Conservation (phyloP, 768 basidiomycete genomes). For the Termitomyces titanicus region DNA sequence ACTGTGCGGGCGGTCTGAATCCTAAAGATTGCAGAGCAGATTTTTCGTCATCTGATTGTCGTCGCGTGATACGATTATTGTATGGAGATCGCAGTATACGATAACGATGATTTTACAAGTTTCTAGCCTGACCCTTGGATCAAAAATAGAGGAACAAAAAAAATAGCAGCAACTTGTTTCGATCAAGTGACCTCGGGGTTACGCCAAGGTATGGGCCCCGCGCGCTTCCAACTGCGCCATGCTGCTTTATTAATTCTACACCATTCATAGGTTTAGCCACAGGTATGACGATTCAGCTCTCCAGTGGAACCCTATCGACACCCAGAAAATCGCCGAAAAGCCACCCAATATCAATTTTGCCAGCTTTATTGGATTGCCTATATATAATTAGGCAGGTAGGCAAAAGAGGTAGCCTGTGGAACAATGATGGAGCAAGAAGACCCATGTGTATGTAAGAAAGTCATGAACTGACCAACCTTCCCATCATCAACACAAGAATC, state of each 20-base stretch:
- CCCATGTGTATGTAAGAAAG: conserved; percentile 15
- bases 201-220: conserved; percentile 20
- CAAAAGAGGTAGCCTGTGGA: neutral
- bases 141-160: neutral
- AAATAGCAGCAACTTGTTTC: conserved; percentile 19
- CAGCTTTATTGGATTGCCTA: neutral
- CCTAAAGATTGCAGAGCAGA: no score
- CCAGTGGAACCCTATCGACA: no score
- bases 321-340: no score
- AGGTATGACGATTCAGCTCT: neutral
- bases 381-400: neutral
- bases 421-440: conserved; percentile 3
- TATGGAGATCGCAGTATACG: no score
- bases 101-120: no score
- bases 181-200: conserved; percentile 20
- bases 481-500: conserved; percentile 17
- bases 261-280: no score
- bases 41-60: no score
- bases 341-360: neutral
- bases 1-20: no score
- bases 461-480: conserved; percentile 4
- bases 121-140: no score
- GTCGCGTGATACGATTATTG: no score
- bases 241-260: conserved; percentile 6
- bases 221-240: conserved; percentile 27